Evolutionary conservation across 2,329 filamentous ascomycete species (phyloP), one percentile per base, ranked within the genome.

Genomic region (Cytospora chrysosperma): DNA sequence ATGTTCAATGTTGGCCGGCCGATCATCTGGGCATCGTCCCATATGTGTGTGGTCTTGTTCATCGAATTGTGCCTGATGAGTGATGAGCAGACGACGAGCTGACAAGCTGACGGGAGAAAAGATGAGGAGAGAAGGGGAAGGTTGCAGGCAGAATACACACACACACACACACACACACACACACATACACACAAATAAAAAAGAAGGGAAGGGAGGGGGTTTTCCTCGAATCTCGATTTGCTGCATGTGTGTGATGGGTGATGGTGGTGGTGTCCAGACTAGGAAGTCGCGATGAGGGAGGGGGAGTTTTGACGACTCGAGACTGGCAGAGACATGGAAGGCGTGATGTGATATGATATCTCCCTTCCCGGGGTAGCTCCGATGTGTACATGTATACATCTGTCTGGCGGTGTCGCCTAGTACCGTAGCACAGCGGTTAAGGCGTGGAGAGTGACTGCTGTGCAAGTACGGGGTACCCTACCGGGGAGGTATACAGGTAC

Each of bases 161-260:
- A n/a, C n/a, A n/a, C n/a, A n/a, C n/a, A n/a, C n/a, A n/a, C n/a
- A n/a, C n/a, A n/a, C n/a, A n/a, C n/a, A n/a, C n/a, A n/a, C n/a
- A n/a, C n/a, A n/a, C n/a, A n/a, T n/a, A n/a, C n/a, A n/a, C n/a
- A n/a, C n/a, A n/a, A n/a, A n/a, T n/a, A 17, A 52, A 28, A 58
- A 26, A 26, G 24, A 52, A 43, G 17, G 28, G n/a, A 15, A 2
- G 32, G 28, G 37, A 30, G n/a, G 50, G 12, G 13, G 15, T 3
- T 15, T 30, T 43, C n/a, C 50, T 54, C 37, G 56, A 34, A 61
- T 61, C 51, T 43, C 58, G 58, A 60, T 60, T 28, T 28, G 40
- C 21, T 61, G 37, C 21, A 30, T 43, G 59, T 61, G 59, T 61
- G 51, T 55, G 51, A 34, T 55, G 37, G 37, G 54, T 49, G 56